Evolutionary conservation across 108 stramenopile species (phyloP).

Genomic region (Skeletonema grethae): DNA sequence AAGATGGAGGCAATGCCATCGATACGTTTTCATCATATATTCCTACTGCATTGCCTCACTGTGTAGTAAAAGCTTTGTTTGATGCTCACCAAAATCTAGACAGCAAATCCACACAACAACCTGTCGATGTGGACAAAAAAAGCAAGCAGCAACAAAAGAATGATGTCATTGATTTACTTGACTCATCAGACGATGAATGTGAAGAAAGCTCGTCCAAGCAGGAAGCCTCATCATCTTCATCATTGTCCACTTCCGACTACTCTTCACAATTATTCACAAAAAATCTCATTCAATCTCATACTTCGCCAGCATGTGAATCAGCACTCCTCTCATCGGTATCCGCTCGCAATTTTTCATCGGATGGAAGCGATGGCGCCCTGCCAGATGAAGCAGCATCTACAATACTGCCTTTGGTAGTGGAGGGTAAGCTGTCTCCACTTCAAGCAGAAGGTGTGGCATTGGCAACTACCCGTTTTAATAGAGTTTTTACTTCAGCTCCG

Average conservation of each 20-base stretch:
- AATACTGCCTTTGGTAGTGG: constrained; percentile 30
- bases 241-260: constrained; percentile 4
- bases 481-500: constrained; percentile 29
- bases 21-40: constrained; percentile 45
- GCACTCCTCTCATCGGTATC: constrained; percentile 51
- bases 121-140: background rate
- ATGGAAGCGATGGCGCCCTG: constrained; percentile 14
- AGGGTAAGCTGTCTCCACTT: constrained; percentile 48
- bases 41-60: constrained; percentile 38
- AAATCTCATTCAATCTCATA: constrained; percentile 37
- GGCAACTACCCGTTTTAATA: constrained; percentile 50
- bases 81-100: background rate
- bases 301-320: constrained; percentile 55
- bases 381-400: constrained; percentile 24
- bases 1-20: constrained; percentile 49
- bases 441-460: constrained; percentile 64
- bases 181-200: constrained; percentile 13
- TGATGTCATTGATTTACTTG: constrained; percentile 22
- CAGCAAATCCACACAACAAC: background rate
- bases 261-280: background rate
- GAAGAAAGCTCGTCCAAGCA: background rate
- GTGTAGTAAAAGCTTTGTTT: constrained; percentile 17
- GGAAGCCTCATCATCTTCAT: background rate
- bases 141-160: background rate
- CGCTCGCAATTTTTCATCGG: constrained; percentile 8